Base-by-base conservation (phyloP, 495 filamentous ascomycete genomes). In the Xylaria nigripes region DNA sequence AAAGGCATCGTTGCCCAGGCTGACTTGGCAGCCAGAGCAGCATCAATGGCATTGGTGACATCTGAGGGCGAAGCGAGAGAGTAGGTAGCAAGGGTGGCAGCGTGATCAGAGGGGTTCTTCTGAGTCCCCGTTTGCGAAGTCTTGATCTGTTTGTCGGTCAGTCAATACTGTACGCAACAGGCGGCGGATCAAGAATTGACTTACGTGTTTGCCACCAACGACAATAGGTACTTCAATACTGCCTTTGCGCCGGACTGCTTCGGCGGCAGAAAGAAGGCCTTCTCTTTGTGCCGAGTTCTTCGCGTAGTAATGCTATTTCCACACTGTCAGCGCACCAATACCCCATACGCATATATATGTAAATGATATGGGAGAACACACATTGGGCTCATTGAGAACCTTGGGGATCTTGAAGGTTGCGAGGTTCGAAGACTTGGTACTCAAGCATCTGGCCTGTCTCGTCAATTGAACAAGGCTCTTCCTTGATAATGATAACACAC, bases 331-430 rank as follows among this genome's bases (percentile, higher is more conserved):
- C 47, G 21, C 23, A 18, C 13, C 45, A 1, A 16, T 29, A 4
- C 3, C 45, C 25, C 9, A 19, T 19, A 38, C 21, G 16, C 7
- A 10, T 2, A 16, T 2, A 3, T 18, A 6, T 22, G n/a, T 21
- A 52, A 18, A 18, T 19, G 43, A 22, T 21, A 19, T 43, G 9
- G 24, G 9, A n/a, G 30, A 42, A 76, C 87, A 66, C 74, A 96
- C 93, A 65, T 95, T 98, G 18, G 88, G 89, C 71, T 98, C 93
- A 63, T 98, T 98, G 61, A 84, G 76, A 52, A 96, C 79, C 57
- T 81, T 84, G 43, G 93, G 93, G 22, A 90, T 79, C 72, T 87
- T 94, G 78, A 96, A 97, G 43, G 81, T 76, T 34, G 89, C 89
- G 46, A 90, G 56, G 10, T 67, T 66, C 44, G 72, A 60, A 62